phyloP scores from a whole-genome alignment of 2,329 filamentous ascomycete genomes.

The Ascochyta pisi region DNA sequence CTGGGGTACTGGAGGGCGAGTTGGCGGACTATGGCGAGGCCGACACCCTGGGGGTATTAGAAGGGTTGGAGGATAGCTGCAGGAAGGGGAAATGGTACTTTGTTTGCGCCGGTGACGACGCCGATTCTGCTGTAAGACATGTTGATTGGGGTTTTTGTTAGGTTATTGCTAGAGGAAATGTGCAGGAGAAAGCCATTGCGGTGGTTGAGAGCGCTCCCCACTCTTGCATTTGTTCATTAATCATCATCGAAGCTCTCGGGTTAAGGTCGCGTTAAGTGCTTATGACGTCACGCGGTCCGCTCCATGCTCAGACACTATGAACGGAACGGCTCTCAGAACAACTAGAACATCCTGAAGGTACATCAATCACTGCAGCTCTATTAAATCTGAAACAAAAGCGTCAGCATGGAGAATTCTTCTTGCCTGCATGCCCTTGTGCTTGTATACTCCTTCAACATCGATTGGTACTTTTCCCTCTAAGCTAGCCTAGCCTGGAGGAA shows the following conservation, averaged over 20 bases:
- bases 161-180: background rate
- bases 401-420: no score
- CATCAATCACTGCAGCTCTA: no score
- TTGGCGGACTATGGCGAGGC: slow-evolving; percentile 60
- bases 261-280: background rate
- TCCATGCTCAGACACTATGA: background rate
- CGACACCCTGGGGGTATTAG: slow-evolving; percentile 48
- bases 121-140: slow-evolving; percentile 53
- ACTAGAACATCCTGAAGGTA: no score
- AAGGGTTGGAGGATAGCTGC: background rate
- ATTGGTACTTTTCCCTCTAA: no score
- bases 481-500: no score
- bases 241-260: slow-evolving; percentile 12
- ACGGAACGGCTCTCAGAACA: no score
- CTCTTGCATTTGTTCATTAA: slow-evolving; percentile 15
- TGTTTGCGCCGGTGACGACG: slow-evolving; percentile 63
- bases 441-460: no score
- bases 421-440: no score
- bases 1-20: slow-evolving; percentile 61
- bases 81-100: slow-evolving; percentile 39
- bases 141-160: background rate
- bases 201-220: background rate
- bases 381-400: no score
- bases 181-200: background rate
- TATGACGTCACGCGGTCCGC: slow-evolving; percentile 10